Percentiles rank a stretch among this genome's conserved stretches.
These are phyloP conservation scores for Thermothelomyces thermophilus DNA, from an alignment of 2,329 filamentous ascomycete species.

Conservation along the genomic window DNA sequence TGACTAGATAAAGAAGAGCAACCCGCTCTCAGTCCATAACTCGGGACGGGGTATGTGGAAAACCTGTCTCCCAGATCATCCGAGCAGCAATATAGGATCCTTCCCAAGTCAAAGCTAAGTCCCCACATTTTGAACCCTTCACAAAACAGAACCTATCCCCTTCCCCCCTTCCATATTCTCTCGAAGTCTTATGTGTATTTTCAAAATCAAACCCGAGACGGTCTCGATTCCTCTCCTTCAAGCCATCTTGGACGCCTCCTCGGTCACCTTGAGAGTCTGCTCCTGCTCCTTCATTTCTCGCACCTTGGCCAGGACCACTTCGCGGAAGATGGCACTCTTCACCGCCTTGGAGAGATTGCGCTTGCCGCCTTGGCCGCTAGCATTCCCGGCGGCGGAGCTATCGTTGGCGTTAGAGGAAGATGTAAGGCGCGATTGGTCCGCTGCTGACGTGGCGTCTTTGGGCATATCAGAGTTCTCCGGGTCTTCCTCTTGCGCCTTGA, in stretches of 20 bases:
- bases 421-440: conserved; percentile 34
- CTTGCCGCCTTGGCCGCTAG: conserved; percentile 28
- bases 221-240: not conserved
- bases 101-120: not conserved
- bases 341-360: conserved; percentile 43
- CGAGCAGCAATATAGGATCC: not conserved
- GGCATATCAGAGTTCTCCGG: conserved; percentile 68
- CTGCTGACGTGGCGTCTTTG: conserved; percentile 53
- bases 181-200: too few species aligned
- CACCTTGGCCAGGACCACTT: conserved; percentile 90
- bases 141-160: too few species aligned
- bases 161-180: too few species aligned
- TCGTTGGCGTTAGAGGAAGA: conserved; percentile 21
- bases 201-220: not conserved
- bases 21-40: not conserved
- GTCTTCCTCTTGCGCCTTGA: conserved; percentile 89
- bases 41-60: not conserved
- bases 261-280: conserved; percentile 61
- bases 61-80: not conserved
- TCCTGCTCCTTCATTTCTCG: conserved; percentile 85
- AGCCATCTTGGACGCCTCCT: conserved; percentile 38
- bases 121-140: too few species aligned
- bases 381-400: conserved; percentile 29
- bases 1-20: not conserved
- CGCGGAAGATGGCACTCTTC: conserved; percentile 75